Percentiles rank a stretch among this genome's conserved stretches.
These are phyloP conservation scores for Micractinium sp. DNA, from an alignment of 139 green algal species.

Conservation along the genomic window DNA sequence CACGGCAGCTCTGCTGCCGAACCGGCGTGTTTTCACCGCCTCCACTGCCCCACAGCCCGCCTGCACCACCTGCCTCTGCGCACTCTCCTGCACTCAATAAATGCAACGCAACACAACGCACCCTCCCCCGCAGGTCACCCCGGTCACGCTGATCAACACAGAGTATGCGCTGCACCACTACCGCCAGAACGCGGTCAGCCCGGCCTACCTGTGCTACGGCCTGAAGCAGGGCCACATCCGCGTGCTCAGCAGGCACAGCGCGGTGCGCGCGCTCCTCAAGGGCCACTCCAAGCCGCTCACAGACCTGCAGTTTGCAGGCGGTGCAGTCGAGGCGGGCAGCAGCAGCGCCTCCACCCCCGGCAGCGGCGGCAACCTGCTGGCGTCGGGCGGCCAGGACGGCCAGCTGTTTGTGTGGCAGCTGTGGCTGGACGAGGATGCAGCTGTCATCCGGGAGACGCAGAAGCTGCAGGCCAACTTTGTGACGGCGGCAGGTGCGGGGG, in stretches of 20 bases:
- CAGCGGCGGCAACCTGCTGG: conserved; percentile 53
- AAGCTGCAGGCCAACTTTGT: conserved; percentile 43
- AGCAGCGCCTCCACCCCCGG: background rate
- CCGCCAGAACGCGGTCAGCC: conserved; percentile 65
- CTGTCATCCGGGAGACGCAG: conserved; percentile 38
- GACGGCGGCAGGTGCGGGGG: background rate
- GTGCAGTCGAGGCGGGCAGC: background rate
- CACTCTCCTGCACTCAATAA: background rate
- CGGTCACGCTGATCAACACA: conserved; percentile 65
- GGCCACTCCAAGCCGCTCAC: conserved; percentile 65
- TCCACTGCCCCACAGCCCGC: background rate
- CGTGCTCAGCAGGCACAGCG: conserved; percentile 66
- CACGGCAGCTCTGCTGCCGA: background rate
- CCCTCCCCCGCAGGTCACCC: conserved; percentile 50
- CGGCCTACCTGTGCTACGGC: conserved; percentile 81
- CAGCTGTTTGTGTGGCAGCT: conserved; percentile 66
- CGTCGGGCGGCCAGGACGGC: conserved; percentile 45
- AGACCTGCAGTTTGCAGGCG: conserved; percentile 49
- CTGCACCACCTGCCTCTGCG: background rate
- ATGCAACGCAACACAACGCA: background rate
- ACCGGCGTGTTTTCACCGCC: background rate
- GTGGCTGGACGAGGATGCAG: conserved; percentile 31
- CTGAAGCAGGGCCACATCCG: conserved; percentile 82
- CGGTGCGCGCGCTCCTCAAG: conserved; percentile 70
- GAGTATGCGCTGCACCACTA: conserved; percentile 50